Percentiles rank a stretch among this genome's conserved stretches.
phyloP scores from a whole-genome alignment of 257 asterid species.

The Solanum sitiens region DNA sequence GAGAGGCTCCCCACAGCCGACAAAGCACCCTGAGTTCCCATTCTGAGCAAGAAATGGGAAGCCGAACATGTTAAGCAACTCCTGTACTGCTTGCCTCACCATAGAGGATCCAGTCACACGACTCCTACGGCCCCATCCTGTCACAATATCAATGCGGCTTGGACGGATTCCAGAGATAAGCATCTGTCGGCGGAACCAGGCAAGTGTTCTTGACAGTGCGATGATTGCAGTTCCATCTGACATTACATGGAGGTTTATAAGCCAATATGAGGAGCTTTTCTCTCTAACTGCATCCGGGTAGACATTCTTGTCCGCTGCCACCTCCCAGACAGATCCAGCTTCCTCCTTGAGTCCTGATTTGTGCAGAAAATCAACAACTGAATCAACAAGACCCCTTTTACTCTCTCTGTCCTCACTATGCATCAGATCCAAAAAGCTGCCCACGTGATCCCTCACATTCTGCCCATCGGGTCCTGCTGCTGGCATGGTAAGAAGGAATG shows the following conservation, averaged over 20 bases:
- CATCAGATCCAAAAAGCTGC: slow-evolving; percentile 75
- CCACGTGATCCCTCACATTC: slow-evolving; percentile 73
- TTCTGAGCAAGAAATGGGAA: slow-evolving; percentile 68
- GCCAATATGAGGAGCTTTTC: slow-evolving; percentile 78
- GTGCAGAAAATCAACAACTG: slow-evolving; percentile 84
- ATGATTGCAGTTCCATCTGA: slow-evolving; percentile 94
- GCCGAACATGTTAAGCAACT: slow-evolving; percentile 50
- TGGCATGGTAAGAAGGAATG: slow-evolving; percentile 74
- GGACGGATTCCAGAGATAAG: slow-evolving; percentile 57
- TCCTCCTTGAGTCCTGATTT: slow-evolving; percentile 89
- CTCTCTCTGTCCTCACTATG: slow-evolving; percentile 96
- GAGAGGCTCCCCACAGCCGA: slow-evolving; percentile 86
- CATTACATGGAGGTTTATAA: slow-evolving; percentile 90
- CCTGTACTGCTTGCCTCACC: slow-evolving; percentile 72
- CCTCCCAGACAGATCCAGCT: slow-evolving; percentile 96
- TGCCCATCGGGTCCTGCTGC: slow-evolving; percentile 81
- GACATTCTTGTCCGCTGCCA: slow-evolving; percentile 70
- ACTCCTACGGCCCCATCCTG: slow-evolving; percentile 97
- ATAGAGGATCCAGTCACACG: slow-evolving; percentile 79
- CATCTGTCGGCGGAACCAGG: slow-evolving; percentile 77
- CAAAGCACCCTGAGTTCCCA: slow-evolving; percentile 84
- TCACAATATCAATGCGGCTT: slow-evolving; percentile 69
- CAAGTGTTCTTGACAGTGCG: slow-evolving; percentile 83
- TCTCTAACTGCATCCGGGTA: slow-evolving; percentile 84
- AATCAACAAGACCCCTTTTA: slow-evolving; percentile 83